A percentile compares a stretch with the other conserved stretches of the same genome.
phyloP scores from a whole-genome alignment of 1,284 basidiomycete species.

The Ustilago nuda region DNA sequence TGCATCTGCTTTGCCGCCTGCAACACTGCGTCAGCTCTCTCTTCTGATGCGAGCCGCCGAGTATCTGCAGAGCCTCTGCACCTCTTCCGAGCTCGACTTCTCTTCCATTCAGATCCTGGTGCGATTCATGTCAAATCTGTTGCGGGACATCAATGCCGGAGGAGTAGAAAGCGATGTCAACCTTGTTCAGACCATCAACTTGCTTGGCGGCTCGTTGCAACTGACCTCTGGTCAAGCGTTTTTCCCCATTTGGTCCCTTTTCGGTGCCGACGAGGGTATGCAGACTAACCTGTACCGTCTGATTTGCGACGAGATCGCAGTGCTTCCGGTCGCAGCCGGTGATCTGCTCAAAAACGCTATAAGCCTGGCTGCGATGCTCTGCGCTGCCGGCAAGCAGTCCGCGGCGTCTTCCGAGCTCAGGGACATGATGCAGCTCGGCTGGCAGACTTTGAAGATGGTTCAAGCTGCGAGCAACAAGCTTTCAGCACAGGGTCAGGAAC shows the following conservation, averaged over 20 bases:
- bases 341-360: constrained; percentile 64
- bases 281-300: constrained; percentile 42
- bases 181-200: constrained; percentile 21
- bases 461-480: constrained; percentile 26
- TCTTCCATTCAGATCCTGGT: constrained; percentile 51
- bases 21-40: constrained; percentile 24
- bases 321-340: constrained; percentile 11
- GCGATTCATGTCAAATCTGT: constrained; percentile 36
- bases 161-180: constrained; percentile 15
- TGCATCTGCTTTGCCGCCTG: neutral
- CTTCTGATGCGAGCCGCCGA: constrained; percentile 34
- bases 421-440: constrained; percentile 38
- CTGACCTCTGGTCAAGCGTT: constrained; percentile 55
- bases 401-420: constrained; percentile 25
- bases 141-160: constrained; percentile 20
- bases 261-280: constrained; percentile 41
- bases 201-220: constrained; percentile 44
- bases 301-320: constrained; percentile 31
- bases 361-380: constrained; percentile 43
- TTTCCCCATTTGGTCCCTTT: constrained; percentile 53
- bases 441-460: constrained; percentile 40
- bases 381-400: constrained; percentile 32
- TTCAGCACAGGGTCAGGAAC: constrained; percentile 11
- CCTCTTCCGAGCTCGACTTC: constrained; percentile 48
- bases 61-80: constrained; percentile 39